Base-by-base conservation (phyloP, 2,329 filamentous ascomycete genomes). In the Paecilomyces niveus region DNA sequence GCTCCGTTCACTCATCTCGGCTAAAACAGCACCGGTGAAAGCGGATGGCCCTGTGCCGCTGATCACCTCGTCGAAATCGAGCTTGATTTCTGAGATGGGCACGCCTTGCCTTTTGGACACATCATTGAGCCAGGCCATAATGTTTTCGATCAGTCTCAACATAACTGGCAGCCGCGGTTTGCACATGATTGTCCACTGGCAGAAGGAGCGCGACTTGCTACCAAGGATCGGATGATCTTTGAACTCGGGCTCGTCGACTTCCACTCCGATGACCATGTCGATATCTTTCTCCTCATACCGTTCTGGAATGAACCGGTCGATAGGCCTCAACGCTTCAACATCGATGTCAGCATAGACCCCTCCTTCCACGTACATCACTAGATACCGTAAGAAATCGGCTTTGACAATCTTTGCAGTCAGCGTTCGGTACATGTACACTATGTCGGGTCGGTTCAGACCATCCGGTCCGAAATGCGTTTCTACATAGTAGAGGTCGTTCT, bases 141-240 rank as follows among this genome's bases (percentile, higher is more conserved):
- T 89, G 65, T 86, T 83, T 68, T 89, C 85, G 53, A 89, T 82
- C 3, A 90, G 78, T 32, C 77, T 76, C 70, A 89, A 77, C 85
- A 90, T 89, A 58, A 89, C 85, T 1, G 85, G 85, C 26, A 86
- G 80, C 18, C 79, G 76, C 0, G 87, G 86, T 67, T 89, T 88
- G 64, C 83, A 83, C 76, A 88, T 86, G 66, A 89, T 88, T 0
- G 87, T 89, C 87, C 87, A 90, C 67, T 89, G 87, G 69, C 87
- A 89, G 69, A 90, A 89, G 0, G 86, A 89, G 63, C 80, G 78
- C 39, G 83, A 89, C 72, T 89, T 89, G 54, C 80, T 80, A 13
- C 87, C 87, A 0, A 89, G 77, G 32, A 89, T 85, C 1, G 83
- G 80, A 67, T 89, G 87, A 54, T 84, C 73, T 18, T 74, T 76